Evolutionary conservation across 345 rosid species (phyloP), one percentile per base, ranked within the genome.

Genomic region (Eucalyptus erythrocorys): DNA sequence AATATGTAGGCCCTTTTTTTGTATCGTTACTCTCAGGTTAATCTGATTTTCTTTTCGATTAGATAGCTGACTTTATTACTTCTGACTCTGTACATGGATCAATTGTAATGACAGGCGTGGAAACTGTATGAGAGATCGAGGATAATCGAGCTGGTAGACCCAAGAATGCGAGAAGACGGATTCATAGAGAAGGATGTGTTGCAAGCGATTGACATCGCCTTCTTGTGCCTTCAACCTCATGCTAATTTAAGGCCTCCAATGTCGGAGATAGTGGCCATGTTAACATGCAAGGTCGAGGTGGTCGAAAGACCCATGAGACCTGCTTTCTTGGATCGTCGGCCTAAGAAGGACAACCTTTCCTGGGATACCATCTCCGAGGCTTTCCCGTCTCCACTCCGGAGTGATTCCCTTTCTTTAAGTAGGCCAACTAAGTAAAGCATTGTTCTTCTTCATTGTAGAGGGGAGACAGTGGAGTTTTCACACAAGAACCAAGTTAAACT

Each of bases 221-320:
- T 94, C 50, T 87, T 94, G 17, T 93, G 96, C 86, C 95, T 94
- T 76, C 97, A 94, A 53, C 93, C 94, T 51, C 92, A 90, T 9
- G 93, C 94, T 27, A 91, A 89, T 85, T 86, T 89, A 34, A 88
- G 97, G 86, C 96, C 97, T 10, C 94, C 92, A 4, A 94, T 95
- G 97, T 95, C 96, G 22, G 91, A 92, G 86, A 88, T 94, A 30
- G 97, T 93, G 32, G 94, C 96, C 17, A 91, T 92, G 94, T 87
- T 95, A 53, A 95, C 96, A 1, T 94, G 93, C 89, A 92, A 89
- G 68, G 90, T 71, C 10, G 91, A 92, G 89, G 86, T 89, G 86
- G 88, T n/a, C 10, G 92, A 87, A 48, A 87, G 88, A 6, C 95
- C 96, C 3, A 84, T 80, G 45, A 92, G 51, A 86, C 97, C 95